These are phyloP conservation scores for Salix caprea DNA, from an alignment of 345 rosid genomes.

Conservation along the genomic window DNA sequence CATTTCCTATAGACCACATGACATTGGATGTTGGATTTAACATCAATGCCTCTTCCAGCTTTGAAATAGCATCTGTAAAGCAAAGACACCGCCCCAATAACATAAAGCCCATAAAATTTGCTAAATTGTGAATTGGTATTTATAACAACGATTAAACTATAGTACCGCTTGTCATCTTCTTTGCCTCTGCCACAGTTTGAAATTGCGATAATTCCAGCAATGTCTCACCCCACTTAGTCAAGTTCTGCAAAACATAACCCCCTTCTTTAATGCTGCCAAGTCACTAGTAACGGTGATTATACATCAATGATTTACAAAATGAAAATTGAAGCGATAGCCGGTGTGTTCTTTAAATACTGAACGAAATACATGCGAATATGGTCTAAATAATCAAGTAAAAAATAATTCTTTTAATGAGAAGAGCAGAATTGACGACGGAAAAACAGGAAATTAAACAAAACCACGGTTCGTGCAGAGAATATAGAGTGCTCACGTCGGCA, in stretches of 20 bases:
- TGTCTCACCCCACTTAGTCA: conserved; percentile 50
- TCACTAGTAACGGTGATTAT: neutral
- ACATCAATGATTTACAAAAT: neutral
- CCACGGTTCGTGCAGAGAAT: neutral
- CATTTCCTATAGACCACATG: conserved; percentile 21
- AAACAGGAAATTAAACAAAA: neutral
- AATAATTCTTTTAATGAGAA: neutral
- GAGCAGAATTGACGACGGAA: neutral
- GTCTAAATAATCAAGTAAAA: neutral
- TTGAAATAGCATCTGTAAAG: conserved; percentile 19
- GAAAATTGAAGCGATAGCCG: neutral
- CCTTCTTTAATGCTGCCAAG: neutral
- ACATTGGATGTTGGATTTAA: conserved; percentile 20
- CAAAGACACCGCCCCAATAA: neutral
- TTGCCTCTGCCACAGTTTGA: conserved; percentile 40
- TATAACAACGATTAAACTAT: neutral
- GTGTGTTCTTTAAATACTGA: neutral
- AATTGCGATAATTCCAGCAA: conserved; percentile 63
- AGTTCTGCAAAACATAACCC: conserved; percentile 30
- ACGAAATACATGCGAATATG: neutral
- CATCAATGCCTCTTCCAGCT: conserved; percentile 23
- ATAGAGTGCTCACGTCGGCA: conserved; percentile 40
- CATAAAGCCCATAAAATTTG: neutral
- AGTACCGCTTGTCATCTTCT: conserved; percentile 35
- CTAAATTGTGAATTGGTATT: neutral